Conservation (phyloP, 495 filamentous ascomycete species). For the Trichoderma reesei region DNA sequence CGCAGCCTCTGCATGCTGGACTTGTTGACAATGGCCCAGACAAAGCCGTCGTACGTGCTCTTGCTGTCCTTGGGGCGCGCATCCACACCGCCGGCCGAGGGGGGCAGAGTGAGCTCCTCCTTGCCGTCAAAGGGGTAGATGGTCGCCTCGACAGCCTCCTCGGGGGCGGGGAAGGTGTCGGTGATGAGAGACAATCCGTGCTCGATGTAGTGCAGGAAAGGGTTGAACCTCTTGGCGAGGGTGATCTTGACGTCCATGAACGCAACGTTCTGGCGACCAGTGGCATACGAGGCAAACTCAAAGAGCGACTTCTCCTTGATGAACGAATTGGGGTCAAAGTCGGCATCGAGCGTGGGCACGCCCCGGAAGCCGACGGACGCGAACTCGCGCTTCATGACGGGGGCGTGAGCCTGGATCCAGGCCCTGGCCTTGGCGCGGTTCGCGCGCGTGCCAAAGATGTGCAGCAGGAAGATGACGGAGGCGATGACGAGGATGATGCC, state of each 20-base stretch:
- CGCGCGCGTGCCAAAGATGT: slow-evolving; percentile 70
- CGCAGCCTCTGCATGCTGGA: slow-evolving; percentile 80
- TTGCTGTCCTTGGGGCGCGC: slow-evolving; percentile 49
- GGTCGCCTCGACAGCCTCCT: slow-evolving; percentile 62
- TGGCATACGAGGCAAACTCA: slow-evolving; percentile 85
- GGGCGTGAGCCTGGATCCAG: slow-evolving; percentile 69
- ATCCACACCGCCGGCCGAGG: slow-evolving; percentile 45
- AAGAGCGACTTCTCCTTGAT: slow-evolving; percentile 75
- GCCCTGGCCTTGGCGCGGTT: slow-evolving; percentile 71
- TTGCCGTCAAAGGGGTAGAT: slow-evolving; percentile 85
- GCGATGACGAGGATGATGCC: slow-evolving; percentile 70
- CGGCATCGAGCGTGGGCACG: slow-evolving; percentile 26
- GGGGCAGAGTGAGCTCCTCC: slow-evolving; percentile 63
- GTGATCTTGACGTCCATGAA: slow-evolving; percentile 78
- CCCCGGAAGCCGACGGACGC: slow-evolving; percentile 73
- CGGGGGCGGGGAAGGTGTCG: slow-evolving; percentile 56
- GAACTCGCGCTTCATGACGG: slow-evolving; percentile 69
- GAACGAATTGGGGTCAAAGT: slow-evolving; percentile 42
- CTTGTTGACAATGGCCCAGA: slow-evolving; percentile 95
- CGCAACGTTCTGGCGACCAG: slow-evolving; percentile 85
- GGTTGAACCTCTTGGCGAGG: slow-evolving; percentile 85
- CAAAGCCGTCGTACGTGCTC: slow-evolving; percentile 79
- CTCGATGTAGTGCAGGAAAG: slow-evolving; percentile 62
- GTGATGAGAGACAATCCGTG: slow-evolving; percentile 55
- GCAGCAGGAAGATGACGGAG: slow-evolving; percentile 60